phyloP scores from a whole-genome alignment of 495 filamentous ascomycete genomes.

The Xylaria intraflava region DNA sequence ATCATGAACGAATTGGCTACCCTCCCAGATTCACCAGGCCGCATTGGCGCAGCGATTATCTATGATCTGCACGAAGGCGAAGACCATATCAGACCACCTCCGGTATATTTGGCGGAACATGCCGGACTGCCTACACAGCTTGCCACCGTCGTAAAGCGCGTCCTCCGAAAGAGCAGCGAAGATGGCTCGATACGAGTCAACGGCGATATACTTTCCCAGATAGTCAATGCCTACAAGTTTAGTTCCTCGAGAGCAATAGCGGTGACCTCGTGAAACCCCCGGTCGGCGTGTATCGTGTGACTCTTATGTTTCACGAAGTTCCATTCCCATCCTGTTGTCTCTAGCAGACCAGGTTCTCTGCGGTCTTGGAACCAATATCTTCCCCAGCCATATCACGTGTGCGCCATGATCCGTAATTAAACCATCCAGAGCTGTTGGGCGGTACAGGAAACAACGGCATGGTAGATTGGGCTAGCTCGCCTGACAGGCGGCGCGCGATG shows the following conservation, averaged over 20 bases:
- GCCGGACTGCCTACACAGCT: background rate
- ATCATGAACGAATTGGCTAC: background rate
- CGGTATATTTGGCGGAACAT: too few relatives aligned
- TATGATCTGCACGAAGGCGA: slow-evolving; percentile 5
- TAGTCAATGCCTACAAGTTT: background rate
- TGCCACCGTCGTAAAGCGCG: background rate
- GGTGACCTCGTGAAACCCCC: slow-evolving; percentile 1
- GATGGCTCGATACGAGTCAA: background rate
- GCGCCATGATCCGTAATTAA: slow-evolving; percentile 1
- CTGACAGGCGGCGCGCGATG: slow-evolving; percentile 4
- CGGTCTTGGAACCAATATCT: background rate
- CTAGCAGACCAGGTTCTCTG: background rate
- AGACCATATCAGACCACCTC: too few relatives aligned
- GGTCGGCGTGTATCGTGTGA: background rate
- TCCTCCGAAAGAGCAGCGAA: background rate
- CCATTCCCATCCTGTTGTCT: background rate
- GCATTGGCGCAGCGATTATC: background rate
- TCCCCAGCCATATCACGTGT: slow-evolving; percentile 8
- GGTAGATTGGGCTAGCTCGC: background rate
- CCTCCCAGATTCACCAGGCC: background rate
- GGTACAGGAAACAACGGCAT: slow-evolving; percentile 1
- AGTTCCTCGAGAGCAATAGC: background rate
- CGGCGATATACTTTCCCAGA: background rate
- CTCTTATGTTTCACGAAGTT: slow-evolving; percentile 1
- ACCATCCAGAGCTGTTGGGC: background rate